These are phyloP conservation scores for Singerocomus inundabilis DNA, from an alignment of 1,284 basidiomycete genomes.

Conservation along the genomic window DNA sequence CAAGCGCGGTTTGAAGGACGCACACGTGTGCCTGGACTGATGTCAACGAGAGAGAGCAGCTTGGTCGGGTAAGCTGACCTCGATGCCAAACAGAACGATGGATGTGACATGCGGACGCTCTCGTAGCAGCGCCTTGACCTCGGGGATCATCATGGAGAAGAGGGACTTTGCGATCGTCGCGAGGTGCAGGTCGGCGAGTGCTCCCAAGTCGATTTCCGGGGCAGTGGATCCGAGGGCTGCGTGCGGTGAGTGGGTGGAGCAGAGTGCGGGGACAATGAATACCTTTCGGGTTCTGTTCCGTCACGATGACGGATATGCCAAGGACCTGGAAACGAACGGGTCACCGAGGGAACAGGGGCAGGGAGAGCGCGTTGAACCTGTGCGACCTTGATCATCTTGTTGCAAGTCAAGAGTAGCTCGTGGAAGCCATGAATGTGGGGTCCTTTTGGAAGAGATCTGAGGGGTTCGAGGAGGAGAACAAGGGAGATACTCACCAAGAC, in stretches of 20 bases:
- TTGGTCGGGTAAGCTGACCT: constrained; percentile 45
- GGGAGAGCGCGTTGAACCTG: constrained; percentile 43
- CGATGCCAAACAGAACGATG: constrained; percentile 83
- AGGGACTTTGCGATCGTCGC: constrained; percentile 68
- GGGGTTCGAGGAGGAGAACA: no score
- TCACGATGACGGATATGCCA: constrained; percentile 70
- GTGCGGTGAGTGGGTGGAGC: constrained; percentile 6
- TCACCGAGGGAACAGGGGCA: background rate
- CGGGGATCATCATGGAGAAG: constrained; percentile 82
- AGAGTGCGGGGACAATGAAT: constrained; percentile 6
- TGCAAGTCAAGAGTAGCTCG: constrained; percentile 62
- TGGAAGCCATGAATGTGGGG: constrained; percentile 66
- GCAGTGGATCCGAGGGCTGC: constrained; percentile 73
- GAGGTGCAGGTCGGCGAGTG: constrained; percentile 57
- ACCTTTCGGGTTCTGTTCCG: constrained; percentile 86
- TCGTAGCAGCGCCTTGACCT: constrained; percentile 55
- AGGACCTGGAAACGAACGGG: constrained; percentile 45
- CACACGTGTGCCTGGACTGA: constrained; percentile 79
- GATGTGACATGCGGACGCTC: constrained; percentile 50
- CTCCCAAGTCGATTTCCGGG: constrained; percentile 58
- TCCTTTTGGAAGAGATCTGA: constrained; percentile 23
- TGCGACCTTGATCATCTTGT: constrained; percentile 77
- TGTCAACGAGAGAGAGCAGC: constrained; percentile 3
- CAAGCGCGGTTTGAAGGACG: constrained; percentile 78
- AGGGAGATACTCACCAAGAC: constrained; percentile 56